phyloP scores from a whole-genome alignment of 2,329 filamentous ascomycete genomes.

The Neoscytalidium dimidiatum region DNA sequence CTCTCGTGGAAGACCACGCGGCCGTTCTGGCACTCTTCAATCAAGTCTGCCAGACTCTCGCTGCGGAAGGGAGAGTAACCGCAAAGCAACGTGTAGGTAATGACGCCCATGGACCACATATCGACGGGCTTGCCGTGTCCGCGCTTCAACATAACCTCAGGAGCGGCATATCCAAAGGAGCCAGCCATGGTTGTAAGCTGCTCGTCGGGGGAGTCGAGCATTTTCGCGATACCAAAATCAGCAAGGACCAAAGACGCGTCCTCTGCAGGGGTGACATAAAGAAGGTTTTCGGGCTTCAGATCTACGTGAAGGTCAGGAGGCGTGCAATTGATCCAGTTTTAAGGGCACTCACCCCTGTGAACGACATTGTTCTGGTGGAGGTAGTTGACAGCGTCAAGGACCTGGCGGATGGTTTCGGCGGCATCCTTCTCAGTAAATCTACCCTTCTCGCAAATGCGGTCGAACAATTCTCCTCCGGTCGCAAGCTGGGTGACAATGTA shows the following conservation, averaged over 20 bases:
- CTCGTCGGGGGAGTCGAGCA: constrained; percentile 86
- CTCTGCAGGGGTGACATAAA: constrained; percentile 79
- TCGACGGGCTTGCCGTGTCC: constrained; percentile 98
- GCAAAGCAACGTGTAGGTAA: constrained; percentile 96
- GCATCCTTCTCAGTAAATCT: constrained; percentile 99
- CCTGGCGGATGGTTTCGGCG: constrained; percentile 91
- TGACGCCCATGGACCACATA: constrained; percentile 99
- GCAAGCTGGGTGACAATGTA: constrained; percentile 98
- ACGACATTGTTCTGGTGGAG: constrained; percentile 94
- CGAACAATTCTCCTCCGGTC: constrained; percentile 94
- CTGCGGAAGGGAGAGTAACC: constrained; percentile 98
- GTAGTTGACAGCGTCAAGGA: constrained; percentile 90
- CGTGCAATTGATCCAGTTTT: background rate
- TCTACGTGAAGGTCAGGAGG: constrained; percentile 57
- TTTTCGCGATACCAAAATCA: constrained; percentile 98
- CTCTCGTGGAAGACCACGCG: constrained; percentile 93
- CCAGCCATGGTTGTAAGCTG: constrained; percentile 98
- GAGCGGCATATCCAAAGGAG: constrained; percentile 95
- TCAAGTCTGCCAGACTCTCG: constrained; percentile 88
- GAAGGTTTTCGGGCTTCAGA: constrained; percentile 95
- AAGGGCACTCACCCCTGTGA: constrained; percentile 70
- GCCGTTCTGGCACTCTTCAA: constrained; percentile 86
- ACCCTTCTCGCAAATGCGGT: constrained; percentile 96
- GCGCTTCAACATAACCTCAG: constrained; percentile 96
- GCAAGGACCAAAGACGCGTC: constrained; percentile 88